Base-by-base conservation (phyloP, 495 filamentous ascomycete genomes). In the Talaromyces wortmannii region DNA sequence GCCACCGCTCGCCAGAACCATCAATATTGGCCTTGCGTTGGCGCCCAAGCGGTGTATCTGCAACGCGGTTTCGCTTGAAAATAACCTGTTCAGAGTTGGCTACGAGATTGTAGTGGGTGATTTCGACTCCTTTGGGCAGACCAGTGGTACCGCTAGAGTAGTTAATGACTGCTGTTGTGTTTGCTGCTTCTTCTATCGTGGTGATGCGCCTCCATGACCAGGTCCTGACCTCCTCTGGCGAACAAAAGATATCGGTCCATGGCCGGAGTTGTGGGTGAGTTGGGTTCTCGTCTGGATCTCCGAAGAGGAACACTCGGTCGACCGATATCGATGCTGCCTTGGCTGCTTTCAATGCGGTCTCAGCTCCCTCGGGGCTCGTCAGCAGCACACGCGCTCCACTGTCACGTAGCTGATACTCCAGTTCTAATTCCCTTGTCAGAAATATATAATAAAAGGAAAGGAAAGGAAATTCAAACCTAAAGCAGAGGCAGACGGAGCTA, bases 91-190 rank as follows among this genome's bases (percentile, higher is more conserved):
- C 23, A 6, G 18, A 29, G 64, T 94, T 91, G 48, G 87, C 74
- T 17, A 88, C 74, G 60, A 91, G 87, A 57, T 88, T 85, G 40
- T 72, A 67, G 67, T 95, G 90, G 12, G 83, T 79, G 57, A 94
- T 84, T 66, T 88, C 84, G 23, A 92, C 90, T 18, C 90, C 90
- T 64, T 95, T 95, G 12, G 90, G 87, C 6, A 89, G 74, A 4
- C 90, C 90, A 0, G 90, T 95, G 7, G 90, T 95, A 3, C 90
- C 90, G 49, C 77, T 82, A 52, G 77, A 83, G 68, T 91, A 91
- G 60, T 90, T 90, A 52, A 92, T 74, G 70, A 75, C 75, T 2
- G 79, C 72, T 12, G 78, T 79, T 5, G 65, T 71, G 33, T 65
- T 64, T 2, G 70, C 64, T 33, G 68, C 57, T 50, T 75, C 73